phyloP scores from a whole-genome alignment of 345 rosid species.

The Heritiera littoralis region DNA sequence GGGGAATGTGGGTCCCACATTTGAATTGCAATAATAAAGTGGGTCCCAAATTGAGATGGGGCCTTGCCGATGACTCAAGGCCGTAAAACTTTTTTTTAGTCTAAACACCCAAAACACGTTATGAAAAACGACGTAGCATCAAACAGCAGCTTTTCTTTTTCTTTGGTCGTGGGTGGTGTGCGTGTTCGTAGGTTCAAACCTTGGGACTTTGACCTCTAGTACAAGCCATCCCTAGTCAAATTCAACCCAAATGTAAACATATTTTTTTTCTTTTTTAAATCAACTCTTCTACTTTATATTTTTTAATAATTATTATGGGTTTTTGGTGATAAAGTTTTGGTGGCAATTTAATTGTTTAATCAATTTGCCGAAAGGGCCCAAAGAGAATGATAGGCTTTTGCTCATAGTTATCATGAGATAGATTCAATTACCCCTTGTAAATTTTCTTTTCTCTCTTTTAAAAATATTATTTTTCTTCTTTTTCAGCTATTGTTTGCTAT shows the following conservation, averaged over 20 bases:
- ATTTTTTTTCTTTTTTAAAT: background rate
- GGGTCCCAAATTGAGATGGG: background rate
- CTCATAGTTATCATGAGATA: slow-evolving; percentile 1
- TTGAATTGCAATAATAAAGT: background rate
- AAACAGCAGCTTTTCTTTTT: background rate
- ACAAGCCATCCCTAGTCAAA: slow-evolving; percentile 13
- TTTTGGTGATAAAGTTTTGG: background rate
- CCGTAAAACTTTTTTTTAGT: background rate
- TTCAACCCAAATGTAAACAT: slow-evolving; percentile 16
- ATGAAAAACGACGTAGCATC: slow-evolving; percentile 19
- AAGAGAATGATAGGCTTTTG: background rate
- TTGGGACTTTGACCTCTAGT: slow-evolving; percentile 13
- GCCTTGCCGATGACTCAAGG: background rate
- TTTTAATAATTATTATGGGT: background rate
- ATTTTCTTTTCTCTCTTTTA: background rate
- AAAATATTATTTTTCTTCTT: background rate
- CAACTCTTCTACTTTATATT: background rate
- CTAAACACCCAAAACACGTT: slow-evolving; percentile 10
- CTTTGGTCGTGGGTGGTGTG: slow-evolving; percentile 33
- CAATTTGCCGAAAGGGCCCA: background rate
- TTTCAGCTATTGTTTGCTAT: background rate
- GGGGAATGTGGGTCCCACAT: background rate
- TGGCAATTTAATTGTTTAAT: background rate
- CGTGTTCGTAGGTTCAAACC: slow-evolving; percentile 24
- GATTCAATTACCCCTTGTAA: background rate